Percentiles rank a stretch among this genome's conserved stretches.
Conservation (phyloP, 805 yeast species). For the Kluyveromyces wickerhamii region DNA sequence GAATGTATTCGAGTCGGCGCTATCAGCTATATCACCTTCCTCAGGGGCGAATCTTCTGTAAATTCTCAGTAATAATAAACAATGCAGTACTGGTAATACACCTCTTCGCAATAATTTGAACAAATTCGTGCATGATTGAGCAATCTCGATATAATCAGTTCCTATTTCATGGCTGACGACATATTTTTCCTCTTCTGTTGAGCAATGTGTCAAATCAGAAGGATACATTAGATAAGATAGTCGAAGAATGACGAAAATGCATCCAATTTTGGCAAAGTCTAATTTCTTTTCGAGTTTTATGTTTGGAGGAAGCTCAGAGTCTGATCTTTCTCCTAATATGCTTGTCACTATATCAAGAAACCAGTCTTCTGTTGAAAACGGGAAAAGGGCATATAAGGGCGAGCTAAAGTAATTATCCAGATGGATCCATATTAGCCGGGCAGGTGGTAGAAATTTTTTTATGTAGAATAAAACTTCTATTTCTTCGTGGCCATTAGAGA, state of each 20-base stretch:
- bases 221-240: constrained; percentile 37
- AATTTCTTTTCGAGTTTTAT: constrained; percentile 35
- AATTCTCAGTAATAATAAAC: constrained; percentile 42
- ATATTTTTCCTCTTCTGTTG: constrained; percentile 29
- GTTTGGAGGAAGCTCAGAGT: constrained; percentile 29
- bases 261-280: constrained; percentile 43
- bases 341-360: constrained; percentile 29
- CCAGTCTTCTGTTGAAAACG: constrained; percentile 36
- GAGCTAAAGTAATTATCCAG: constrained; percentile 37
- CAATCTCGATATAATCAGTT: constrained; percentile 38
- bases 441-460: constrained; percentile 35
- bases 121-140: constrained; percentile 48
- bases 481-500: constrained; percentile 9
- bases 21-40: constrained; percentile 48
- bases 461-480: constrained; percentile 24
- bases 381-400: constrained; percentile 39
- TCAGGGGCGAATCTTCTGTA: constrained; percentile 46
- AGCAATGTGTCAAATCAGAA: constrained; percentile 22
- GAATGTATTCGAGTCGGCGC: constrained; percentile 41
- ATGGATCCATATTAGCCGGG: constrained; percentile 38
- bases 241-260: constrained; percentile 38
- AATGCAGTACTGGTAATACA: constrained; percentile 46
- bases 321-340: constrained; percentile 33
- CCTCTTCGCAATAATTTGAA: constrained; percentile 43
- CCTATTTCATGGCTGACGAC: constrained; percentile 41